Conservation (phyloP, 768 basidiomycete genomes). For the Rhizopogon vesiculosus region DNA sequence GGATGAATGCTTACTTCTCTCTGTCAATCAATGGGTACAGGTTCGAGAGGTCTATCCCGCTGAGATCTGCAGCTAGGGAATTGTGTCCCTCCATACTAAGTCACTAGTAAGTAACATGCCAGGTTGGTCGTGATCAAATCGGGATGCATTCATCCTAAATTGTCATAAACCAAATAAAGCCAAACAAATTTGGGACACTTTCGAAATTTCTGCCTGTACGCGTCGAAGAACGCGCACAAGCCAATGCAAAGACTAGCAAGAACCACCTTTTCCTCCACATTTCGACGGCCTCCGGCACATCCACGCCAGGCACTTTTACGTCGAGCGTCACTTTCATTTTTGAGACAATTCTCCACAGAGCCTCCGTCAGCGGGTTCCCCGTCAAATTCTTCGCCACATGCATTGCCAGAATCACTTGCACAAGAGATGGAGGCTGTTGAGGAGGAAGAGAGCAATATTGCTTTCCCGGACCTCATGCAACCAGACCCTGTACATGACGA, state of each 20-base stretch:
- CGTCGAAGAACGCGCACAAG: background rate
- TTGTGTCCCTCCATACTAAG: slow-evolving; percentile 11
- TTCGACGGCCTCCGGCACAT: slow-evolving; percentile 8
- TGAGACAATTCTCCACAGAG: slow-evolving; percentile 14
- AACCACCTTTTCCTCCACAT: slow-evolving; percentile 5
- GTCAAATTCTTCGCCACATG: background rate
- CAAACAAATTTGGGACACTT: background rate
- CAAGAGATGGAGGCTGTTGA: slow-evolving; percentile 2
- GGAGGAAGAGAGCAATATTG: background rate
- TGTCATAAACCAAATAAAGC: slow-evolving; percentile 14
- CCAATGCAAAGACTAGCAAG: slow-evolving; percentile 24
- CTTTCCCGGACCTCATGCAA: slow-evolving; percentile 58
- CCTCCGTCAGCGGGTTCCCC: background rate
- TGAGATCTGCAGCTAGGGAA: slow-evolving; percentile 41
- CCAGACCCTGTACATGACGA: slow-evolving; percentile 60
- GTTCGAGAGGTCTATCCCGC: slow-evolving; percentile 47
- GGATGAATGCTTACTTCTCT: slow-evolving; percentile 49
- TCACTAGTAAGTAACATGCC: too few species aligned
- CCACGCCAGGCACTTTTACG: slow-evolving; percentile 2
- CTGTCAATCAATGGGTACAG: slow-evolving; percentile 58
- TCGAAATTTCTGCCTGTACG: slow-evolving; percentile 11
- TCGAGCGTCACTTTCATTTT: background rate
- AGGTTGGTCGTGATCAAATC: too few species aligned
- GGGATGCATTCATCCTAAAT: slow-evolving; percentile 8
- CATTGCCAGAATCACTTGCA: background rate